Evolutionary conservation across 2,329 filamentous ascomycete genomes (phyloP).

Genomic region (Decorospora gaudefroyi): DNA sequence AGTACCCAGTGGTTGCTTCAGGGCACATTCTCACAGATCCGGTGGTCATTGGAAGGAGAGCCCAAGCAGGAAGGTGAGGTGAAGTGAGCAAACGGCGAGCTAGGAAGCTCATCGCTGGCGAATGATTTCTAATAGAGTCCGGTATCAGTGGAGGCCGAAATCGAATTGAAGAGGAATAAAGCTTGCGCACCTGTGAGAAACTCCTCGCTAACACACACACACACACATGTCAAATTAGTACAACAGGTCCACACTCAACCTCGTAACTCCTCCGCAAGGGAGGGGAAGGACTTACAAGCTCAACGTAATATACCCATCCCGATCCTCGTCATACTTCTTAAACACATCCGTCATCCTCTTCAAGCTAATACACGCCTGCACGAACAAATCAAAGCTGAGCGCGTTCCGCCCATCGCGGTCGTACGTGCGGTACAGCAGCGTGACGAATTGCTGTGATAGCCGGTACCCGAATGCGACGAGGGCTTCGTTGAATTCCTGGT

Average conservation of each 20-base stretch:
- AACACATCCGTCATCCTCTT: conserved; percentile 99
- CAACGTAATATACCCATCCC: conserved; percentile 77
- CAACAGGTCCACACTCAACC: not conserved
- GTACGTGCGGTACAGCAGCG: conserved; percentile 84
- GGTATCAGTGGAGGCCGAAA: conserved; percentile 57
- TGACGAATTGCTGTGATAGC: conserved; percentile 80
- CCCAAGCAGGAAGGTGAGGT: no score
- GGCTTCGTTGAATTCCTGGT: conserved; percentile 86
- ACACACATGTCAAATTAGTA: conserved; percentile 15
- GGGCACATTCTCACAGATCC: no score
- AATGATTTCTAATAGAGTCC: conserved; percentile 56
- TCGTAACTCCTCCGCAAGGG: not conserved
- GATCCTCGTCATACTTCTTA: conserved; percentile 97
- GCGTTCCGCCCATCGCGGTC: conserved; percentile 61
- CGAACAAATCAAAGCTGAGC: conserved; percentile 83
- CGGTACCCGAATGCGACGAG: conserved; percentile 91
- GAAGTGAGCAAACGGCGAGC: not conserved
- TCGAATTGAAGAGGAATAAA: conserved; percentile 60
- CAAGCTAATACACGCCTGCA: conserved; percentile 93
- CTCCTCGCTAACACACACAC: conserved; percentile 50
- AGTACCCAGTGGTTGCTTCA: no score
- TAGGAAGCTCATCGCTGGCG: conserved; percentile 38
- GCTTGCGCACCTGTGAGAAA: conserved; percentile 61
- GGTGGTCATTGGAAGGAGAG: no score
- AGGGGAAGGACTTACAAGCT: conserved; percentile 55